These are phyloP conservation scores for Apiotrichum brassicae DNA, from an alignment of 1,284 basidiomycete species.

Conservation along the genomic window DNA sequence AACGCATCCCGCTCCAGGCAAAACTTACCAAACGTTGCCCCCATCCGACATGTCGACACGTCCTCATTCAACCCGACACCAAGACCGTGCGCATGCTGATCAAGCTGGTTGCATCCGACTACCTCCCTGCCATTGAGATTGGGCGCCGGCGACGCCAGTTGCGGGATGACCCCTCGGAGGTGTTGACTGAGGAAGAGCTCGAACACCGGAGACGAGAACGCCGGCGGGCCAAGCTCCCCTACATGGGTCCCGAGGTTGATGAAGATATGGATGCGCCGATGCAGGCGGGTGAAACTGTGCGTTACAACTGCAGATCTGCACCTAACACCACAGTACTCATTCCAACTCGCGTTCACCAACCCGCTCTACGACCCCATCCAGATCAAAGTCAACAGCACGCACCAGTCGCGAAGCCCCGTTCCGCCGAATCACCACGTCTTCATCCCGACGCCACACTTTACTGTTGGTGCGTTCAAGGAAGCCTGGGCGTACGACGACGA, in stretches of 20 bases:
- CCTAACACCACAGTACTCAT: constrained; percentile 55
- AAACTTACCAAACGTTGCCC: constrained; percentile 95
- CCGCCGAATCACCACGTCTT: constrained; percentile 49
- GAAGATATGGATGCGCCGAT: constrained; percentile 30
- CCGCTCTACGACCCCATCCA: constrained; percentile 90
- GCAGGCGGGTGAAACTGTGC: constrained; percentile 28
- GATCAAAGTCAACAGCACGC: constrained; percentile 60
- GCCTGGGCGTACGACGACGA: constrained; percentile 89
- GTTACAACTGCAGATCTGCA: constrained; percentile 5
- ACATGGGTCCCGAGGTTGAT: constrained; percentile 14
- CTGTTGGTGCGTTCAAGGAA: constrained; percentile 80
- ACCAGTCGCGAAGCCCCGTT: constrained; percentile 51
- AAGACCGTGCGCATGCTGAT: constrained; percentile 95
- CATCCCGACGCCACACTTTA: constrained; percentile 66
- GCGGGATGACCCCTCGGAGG: constrained; percentile 5
- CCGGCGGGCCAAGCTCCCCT: background rate
- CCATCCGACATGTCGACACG: constrained; percentile 70
- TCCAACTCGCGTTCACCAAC: constrained; percentile 83
- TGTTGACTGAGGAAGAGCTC: constrained; percentile 5
- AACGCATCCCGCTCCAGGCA: constrained; percentile 81
- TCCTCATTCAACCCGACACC: constrained; percentile 95
- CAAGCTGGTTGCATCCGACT: constrained; percentile 89
- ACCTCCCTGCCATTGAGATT: constrained; percentile 79
- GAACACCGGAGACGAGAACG: constrained; percentile 7
- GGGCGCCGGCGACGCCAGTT: constrained; percentile 43